phyloP scores from a whole-genome alignment of 1,284 basidiomycete species.

The Tilletia horrida region DNA sequence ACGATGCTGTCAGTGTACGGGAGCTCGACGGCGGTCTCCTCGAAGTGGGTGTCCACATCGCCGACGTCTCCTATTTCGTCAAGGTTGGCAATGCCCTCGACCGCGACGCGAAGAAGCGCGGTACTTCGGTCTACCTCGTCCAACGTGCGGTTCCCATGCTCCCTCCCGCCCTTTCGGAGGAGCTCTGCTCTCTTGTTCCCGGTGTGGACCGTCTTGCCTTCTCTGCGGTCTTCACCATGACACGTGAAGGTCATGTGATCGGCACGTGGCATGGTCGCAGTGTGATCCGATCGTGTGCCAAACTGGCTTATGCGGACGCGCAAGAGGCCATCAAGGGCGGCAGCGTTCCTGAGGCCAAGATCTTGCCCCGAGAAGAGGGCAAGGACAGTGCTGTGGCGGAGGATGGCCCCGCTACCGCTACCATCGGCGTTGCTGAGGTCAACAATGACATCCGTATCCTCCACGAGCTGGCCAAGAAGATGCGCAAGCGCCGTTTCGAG shows the following conservation, averaged over 20 bases:
- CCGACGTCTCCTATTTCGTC: constrained; percentile 91
- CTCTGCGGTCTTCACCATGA: constrained; percentile 67
- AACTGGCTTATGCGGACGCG: constrained; percentile 77
- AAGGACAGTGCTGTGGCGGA: not conserved
- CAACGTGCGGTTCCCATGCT: constrained; percentile 95
- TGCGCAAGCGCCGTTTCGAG: constrained; percentile 59
- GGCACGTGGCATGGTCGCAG: constrained; percentile 90
- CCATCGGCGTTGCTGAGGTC: constrained; percentile 61
- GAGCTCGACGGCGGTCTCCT: constrained; percentile 83
- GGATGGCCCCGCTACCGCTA: constrained; percentile 55
- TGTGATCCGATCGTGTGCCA: constrained; percentile 83
- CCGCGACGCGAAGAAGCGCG: constrained; percentile 93
- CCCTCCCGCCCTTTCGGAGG: constrained; percentile 81
- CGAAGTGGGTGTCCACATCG: constrained; percentile 88
- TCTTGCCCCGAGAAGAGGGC: not conserved
- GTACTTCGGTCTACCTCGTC: constrained; percentile 92
- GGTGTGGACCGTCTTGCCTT: constrained; percentile 84
- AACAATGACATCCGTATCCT: constrained; percentile 74
- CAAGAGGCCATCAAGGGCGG: constrained; percentile 78
- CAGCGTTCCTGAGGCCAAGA: constrained; percentile 29
- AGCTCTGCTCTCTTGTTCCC: constrained; percentile 85
- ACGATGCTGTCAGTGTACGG: constrained; percentile 88
- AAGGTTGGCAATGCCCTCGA: constrained; percentile 94
- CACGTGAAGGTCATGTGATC: constrained; percentile 73
- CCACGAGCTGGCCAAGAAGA: constrained; percentile 46